Evolutionary conservation across 1,139 yeast genomes (phyloP).

Genomic region (Geotrichum restrictum): DNA sequence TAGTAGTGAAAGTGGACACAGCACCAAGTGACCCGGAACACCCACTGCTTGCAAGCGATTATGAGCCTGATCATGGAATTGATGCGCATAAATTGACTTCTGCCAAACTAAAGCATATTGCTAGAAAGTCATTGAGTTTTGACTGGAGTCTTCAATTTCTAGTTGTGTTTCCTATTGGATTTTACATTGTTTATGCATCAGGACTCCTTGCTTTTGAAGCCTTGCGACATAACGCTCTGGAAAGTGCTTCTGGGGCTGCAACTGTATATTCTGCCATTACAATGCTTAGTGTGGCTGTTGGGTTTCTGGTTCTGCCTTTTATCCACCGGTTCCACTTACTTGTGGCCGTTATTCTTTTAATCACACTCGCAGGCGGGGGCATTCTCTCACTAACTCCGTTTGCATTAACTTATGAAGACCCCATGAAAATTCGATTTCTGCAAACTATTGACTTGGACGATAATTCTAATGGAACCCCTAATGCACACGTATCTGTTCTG

Average conservation of each 20-base stretch:
- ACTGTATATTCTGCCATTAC: constrained; percentile 48
- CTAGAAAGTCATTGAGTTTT: constrained; percentile 51
- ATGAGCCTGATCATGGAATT: constrained; percentile 13
- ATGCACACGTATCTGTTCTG: constrained; percentile 45
- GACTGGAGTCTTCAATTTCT: constrained; percentile 80
- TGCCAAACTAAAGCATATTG: constrained; percentile 27
- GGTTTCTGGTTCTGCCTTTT: constrained; percentile 65
- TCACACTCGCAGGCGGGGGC: constrained; percentile 42
- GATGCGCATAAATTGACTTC: constrained; percentile 14
- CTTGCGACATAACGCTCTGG: constrained; percentile 65
- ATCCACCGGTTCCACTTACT: constrained; percentile 61
- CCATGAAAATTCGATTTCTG: constrained; percentile 65
- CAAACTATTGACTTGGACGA: constrained; percentile 51
- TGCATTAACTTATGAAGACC: constrained; percentile 58
- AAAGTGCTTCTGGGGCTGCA: constrained; percentile 48
- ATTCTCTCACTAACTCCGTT: constrained; percentile 40
- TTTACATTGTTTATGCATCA: constrained; percentile 49
- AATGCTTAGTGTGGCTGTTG: constrained; percentile 43
- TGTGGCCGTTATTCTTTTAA: constrained; percentile 44
- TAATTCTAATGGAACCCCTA: constrained; percentile 24
- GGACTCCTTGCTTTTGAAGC: constrained; percentile 54
- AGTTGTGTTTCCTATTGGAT: constrained; percentile 61
- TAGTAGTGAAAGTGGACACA: constrained; percentile 25
- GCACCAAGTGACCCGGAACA: not conserved
- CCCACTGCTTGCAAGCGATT: not conserved